Percentiles rank a stretch among this genome's conserved stretches.
These are phyloP conservation scores for Trifolium pratense DNA, from an alignment of 306 rosid species.

Conservation along the genomic window DNA sequence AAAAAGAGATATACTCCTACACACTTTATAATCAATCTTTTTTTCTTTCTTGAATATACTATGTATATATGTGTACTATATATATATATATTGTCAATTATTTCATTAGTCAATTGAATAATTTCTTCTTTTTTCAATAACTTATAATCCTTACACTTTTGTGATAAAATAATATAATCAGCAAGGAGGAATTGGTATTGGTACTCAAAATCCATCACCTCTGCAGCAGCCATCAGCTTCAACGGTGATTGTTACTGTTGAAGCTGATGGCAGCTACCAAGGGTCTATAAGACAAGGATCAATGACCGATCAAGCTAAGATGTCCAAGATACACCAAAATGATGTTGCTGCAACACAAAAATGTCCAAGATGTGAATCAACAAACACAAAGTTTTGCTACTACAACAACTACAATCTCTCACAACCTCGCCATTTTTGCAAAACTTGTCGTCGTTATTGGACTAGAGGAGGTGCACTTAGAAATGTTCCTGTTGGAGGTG, in stretches of 20 bases:
- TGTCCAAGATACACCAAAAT: conserved; percentile 63
- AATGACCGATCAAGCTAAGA: conserved; percentile 75
- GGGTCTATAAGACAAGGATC: conserved; percentile 65
- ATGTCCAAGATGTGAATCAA: conserved; percentile 89
- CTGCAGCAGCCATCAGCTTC: conserved; percentile 32
- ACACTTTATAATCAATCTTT: conserved; percentile 48
- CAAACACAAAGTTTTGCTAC: conserved; percentile 88
- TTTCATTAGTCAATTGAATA: conserved; percentile 35
- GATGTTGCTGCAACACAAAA: conserved; percentile 53
- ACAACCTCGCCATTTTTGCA: conserved; percentile 93
- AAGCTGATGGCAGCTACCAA: conserved; percentile 32
- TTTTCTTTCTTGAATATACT: conserved; percentile 62
- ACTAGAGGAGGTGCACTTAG: conserved; percentile 87
- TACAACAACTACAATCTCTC: conserved; percentile 81
- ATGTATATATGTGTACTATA: not conserved
- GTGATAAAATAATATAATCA: not conserved
- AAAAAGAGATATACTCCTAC: conserved; percentile 53
- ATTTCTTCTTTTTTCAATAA: conserved; percentile 5
- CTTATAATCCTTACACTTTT: not conserved
- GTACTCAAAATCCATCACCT: conserved; percentile 38
- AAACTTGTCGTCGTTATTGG: conserved; percentile 92
- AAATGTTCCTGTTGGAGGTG: conserved; percentile 92
- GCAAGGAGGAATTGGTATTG: conserved; percentile 39
- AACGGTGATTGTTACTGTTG: not conserved
- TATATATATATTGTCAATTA: not conserved